These are phyloP conservation scores for Saccharomyces hybrid DNA, from an alignment of 1,139 yeast genomes.

Conservation along the genomic window DNA sequence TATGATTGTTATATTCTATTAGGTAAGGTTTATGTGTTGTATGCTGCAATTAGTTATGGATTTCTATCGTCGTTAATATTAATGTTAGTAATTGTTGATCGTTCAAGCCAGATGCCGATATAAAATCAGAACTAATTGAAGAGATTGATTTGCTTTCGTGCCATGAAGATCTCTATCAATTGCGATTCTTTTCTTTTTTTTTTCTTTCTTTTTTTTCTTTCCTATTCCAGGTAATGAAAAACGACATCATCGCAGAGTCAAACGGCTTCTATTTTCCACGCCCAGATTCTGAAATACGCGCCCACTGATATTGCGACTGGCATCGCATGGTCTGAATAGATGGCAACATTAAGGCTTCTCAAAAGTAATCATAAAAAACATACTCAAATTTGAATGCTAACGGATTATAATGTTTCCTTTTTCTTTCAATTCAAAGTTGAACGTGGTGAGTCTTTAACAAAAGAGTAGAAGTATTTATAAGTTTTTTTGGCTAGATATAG, in stretches of 20 bases:
- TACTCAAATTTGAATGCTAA: neutral
- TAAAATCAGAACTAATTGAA: neutral
- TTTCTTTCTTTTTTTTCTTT: neutral
- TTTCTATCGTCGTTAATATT: neutral
- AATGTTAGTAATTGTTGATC: neutral
- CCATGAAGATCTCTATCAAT: neutral
- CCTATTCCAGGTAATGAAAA: neutral
- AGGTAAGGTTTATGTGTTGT: neutral
- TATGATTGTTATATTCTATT: constrained; percentile 2
- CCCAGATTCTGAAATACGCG: neutral
- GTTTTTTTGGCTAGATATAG: neutral
- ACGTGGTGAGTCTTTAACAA: neutral
- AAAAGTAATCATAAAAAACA: neutral
- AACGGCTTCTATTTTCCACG: neutral
- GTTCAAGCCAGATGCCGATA: neutral
- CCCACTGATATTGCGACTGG: neutral
- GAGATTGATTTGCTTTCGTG: neutral
- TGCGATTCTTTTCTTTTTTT: neutral
- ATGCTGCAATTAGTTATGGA: neutral
- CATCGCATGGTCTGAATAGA: neutral
- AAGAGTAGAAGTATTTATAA: neutral
- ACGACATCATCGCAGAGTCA: neutral
- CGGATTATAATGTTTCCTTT: neutral
- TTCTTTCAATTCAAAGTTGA: neutral
- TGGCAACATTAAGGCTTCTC: neutral